Evolutionary conservation across 1,139 yeast species (phyloP), one percentile per base, ranked within the genome.

Genomic region (Zhuliangozyma blackwelliae): DNA sequence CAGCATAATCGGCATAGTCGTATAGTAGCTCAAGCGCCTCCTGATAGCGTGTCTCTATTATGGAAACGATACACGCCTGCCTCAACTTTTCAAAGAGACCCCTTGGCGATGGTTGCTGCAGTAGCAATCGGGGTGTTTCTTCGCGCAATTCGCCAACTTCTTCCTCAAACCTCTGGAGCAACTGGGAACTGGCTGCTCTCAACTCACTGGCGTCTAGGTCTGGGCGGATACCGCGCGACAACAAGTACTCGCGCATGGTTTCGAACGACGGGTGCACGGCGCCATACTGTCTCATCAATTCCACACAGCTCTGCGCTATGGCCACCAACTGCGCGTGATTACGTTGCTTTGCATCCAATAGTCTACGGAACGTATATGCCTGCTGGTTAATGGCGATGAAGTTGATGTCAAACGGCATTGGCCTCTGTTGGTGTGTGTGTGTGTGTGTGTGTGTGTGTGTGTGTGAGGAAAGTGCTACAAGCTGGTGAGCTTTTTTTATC

Each of bases 41-140:
- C 20, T 50, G 48, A 40, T 51, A 59, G 25, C 54, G 52, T 3
- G 51, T 52, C 25, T 44, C 46, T 9, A 59, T 44, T 13, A 55
- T 35, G 26, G 40, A 34, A 10, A 36, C 34, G 11, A 41, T 36
- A 5, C 44, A 30, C 6, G 44, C 41, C 12, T 31, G 35, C 29
- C 35, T 41, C 7, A 49, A 21, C 10, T 33, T 34, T 11, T 31
- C 32, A 33, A 48, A 42, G 20, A 47, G 36, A 12, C 30, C 38
- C 7, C 7, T 7, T n/a, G n/a, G n/a, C n/a, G n/a, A n/a, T n/a
- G n/a, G n/a, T n/a, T n/a, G n/a, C n/a, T n/a, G n/a, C n/a, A n/a
- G n/a, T n/a, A n/a, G n/a, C n/a, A n/a, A n/a, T n/a, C n/a, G n/a
- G 10, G 7, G 29, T 0, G 41, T 30, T 9, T 28, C 20, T 10